Base-by-base conservation (phyloP, 2,329 filamentous ascomycete species). In the Pseudogymnoascus sp. region DNA sequence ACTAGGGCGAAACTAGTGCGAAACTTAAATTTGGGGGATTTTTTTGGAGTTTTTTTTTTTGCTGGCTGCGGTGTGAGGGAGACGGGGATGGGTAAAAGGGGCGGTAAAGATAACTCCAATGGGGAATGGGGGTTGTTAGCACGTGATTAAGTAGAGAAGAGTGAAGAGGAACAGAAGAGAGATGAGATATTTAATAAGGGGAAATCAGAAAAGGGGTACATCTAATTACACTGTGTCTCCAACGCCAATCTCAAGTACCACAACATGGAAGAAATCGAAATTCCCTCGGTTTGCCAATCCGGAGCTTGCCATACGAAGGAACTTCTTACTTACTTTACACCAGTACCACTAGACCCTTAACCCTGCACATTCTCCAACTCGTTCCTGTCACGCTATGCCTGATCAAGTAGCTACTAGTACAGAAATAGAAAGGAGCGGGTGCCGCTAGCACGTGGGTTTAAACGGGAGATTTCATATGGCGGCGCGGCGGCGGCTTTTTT, bases 381-480 rank as follows among this genome's bases (percentile, higher is more conserved):
- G n/a, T 34, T 56, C 49, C 28, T 56, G 49, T 34, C 49, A 56
- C 49, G 49, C 49, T 56, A 53, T 25, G 5, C 25, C 49, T 5
- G 34, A 56, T 56, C 5, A 9, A 56, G 49, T 34, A 56, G 3
- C 1, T 5, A 14, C 49, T 56, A 56, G 28, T 1, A 34, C 49
- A 14, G 4, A 56, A 56, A 18, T 56, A 34, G 49, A 18, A 34
- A 34, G 28, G 28, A 21, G 9, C 14, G 8, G n/a, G 14, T 1
- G 49, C 49, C 49, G 49, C 49, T 56, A 56, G 49, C 49, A 34
- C 49, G 49, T 56, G 46, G 46, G 46, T 56, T 56, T 56, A 25
- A 56, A 56, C 46, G 46, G 46, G 46, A 56, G 46, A 56, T 56
- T 56, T 56, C 46, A 56, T 56, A 56, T 56, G 43, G 43, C 43